Conservation (phyloP, 768 basidiomycete genomes). For the Mycena pura region DNA sequence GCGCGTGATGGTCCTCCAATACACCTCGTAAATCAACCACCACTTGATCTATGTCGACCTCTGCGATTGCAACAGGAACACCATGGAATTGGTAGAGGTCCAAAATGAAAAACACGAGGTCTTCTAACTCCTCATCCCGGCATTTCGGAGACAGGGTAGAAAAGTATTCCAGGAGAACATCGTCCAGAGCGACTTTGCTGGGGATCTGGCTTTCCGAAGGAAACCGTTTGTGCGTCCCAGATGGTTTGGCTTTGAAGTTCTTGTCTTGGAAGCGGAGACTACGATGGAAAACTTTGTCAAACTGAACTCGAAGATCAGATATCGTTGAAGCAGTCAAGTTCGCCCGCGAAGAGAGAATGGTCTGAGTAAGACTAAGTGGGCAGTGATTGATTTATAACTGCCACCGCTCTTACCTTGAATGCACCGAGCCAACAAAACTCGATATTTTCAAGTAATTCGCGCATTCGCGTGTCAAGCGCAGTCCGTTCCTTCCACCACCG, state of each 20-base stretch:
- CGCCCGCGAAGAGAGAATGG: slow-evolving; percentile 62
- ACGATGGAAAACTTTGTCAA: slow-evolving; percentile 80
- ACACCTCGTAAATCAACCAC: slow-evolving; percentile 80
- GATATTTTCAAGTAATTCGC: slow-evolving; percentile 78
- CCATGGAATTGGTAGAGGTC: slow-evolving; percentile 96
- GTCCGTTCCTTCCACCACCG: slow-evolving; percentile 89
- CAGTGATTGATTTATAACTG: neutral
- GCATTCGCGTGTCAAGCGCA: slow-evolving; percentile 78
- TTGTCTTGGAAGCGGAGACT: slow-evolving; percentile 67
- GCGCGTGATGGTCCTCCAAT: slow-evolving; percentile 73
- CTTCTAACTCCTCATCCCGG: slow-evolving; percentile 93
- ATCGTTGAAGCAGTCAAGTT: slow-evolving; percentile 53
- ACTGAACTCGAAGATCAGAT: slow-evolving; percentile 62
- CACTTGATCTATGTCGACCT: slow-evolving; percentile 92
- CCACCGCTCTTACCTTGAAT: slow-evolving; percentile 76
- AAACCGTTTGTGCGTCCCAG: slow-evolving; percentile 41
- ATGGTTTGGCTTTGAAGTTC: slow-evolving; percentile 51
- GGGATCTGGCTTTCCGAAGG: slow-evolving; percentile 41
- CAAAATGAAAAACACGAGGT: slow-evolving; percentile 90
- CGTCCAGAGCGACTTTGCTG: slow-evolving; percentile 66
- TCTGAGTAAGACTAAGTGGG: slow-evolving; percentile 45
- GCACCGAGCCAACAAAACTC: slow-evolving; percentile 98
- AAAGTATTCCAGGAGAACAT: slow-evolving; percentile 84
- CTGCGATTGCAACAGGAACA: slow-evolving; percentile 84
- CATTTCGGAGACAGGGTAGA: slow-evolving; percentile 82